Percentiles rank a stretch among this genome's conserved stretches.
These are phyloP conservation scores for Stachybotrys elegans DNA, from an alignment of 2,329 filamentous ascomycete genomes.

Conservation along the genomic window DNA sequence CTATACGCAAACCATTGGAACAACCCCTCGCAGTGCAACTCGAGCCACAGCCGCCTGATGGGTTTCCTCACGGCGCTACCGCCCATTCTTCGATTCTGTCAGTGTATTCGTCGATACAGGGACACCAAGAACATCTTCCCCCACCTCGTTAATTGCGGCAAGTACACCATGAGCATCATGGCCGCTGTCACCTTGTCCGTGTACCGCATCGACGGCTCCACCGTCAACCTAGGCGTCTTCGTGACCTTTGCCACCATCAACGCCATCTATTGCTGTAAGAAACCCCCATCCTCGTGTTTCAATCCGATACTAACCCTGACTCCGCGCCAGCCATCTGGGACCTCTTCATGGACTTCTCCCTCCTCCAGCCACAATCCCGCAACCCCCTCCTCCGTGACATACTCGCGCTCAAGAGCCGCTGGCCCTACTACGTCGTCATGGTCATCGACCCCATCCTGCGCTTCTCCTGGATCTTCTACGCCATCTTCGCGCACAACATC, in stretches of 20 bases:
- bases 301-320: constrained; percentile 1
- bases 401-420: constrained; percentile 70
- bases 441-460: constrained; percentile 76
- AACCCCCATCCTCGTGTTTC: not conserved
- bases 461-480: constrained; percentile 93
- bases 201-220: constrained; percentile 67
- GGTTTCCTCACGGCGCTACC: constrained; percentile 84
- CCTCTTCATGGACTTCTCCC: constrained; percentile 90
- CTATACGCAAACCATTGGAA: constrained; percentile 78
- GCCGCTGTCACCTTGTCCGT: constrained; percentile 75
- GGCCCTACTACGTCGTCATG: constrained; percentile 87
- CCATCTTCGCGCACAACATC: constrained; percentile 70
- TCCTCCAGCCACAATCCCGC: constrained; percentile 71
- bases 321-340: constrained; percentile 77
- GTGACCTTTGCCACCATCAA: constrained; percentile 79
- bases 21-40: constrained; percentile 74
- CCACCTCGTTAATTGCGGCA: constrained; percentile 86
- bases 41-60: constrained; percentile 72
- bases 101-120: constrained; percentile 83
- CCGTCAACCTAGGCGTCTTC: constrained; percentile 62
- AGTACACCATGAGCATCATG: constrained; percentile 81
- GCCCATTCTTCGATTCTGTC: constrained; percentile 82
- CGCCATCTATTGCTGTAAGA: constrained; percentile 71
- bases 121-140: constrained; percentile 87
- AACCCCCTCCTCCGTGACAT: constrained; percentile 69